Conservation (phyloP, 495 filamentous ascomycete species). For the Sabuloglossum arenarium region DNA sequence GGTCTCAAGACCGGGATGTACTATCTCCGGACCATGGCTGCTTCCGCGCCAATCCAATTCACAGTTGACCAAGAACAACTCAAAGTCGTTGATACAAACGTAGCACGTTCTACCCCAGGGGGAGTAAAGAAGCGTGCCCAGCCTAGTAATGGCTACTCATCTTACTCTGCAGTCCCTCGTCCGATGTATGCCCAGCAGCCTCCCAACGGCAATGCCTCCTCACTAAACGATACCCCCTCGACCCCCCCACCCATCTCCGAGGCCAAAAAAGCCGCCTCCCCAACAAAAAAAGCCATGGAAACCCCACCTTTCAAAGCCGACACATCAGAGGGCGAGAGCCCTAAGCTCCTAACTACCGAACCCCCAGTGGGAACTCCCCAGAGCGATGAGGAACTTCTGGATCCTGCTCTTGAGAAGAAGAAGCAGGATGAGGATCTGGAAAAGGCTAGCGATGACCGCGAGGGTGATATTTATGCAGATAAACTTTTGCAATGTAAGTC, state of each 20-base stretch:
- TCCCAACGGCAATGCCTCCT: constrained; percentile 9
- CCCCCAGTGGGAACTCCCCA: constrained; percentile 28
- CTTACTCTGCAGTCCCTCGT: constrained; percentile 35
- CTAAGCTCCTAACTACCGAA: constrained; percentile 51
- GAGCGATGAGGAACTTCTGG: constrained; percentile 35
- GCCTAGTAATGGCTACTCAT: constrained; percentile 24
- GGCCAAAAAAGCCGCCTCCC: constrained; percentile 15
- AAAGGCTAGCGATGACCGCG: constrained; percentile 42
- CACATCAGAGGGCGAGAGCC: constrained; percentile 47
- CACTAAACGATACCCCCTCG: constrained; percentile 32
- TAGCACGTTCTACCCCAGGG: constrained; percentile 27
- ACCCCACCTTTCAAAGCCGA: constrained; percentile 44
- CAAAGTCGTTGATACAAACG: constrained; percentile 67
- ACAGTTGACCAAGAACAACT: constrained; percentile 96
- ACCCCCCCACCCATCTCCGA: constrained; percentile 32
- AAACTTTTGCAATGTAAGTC: constrained; percentile 59
- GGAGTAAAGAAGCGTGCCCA: neutral
- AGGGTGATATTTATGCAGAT: constrained; percentile 84
- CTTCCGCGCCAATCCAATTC: constrained; percentile 92
- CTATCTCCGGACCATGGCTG: constrained; percentile 96
- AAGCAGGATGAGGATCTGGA: constrained; percentile 43
- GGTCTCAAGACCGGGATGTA: constrained; percentile 99
- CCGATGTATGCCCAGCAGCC: constrained; percentile 35
- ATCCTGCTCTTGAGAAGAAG: constrained; percentile 29
- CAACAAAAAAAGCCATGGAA: constrained; percentile 24